These are phyloP conservation scores for Lachancea thermotolerans DNA, from an alignment of 805 yeast species.

Conservation along the genomic window DNA sequence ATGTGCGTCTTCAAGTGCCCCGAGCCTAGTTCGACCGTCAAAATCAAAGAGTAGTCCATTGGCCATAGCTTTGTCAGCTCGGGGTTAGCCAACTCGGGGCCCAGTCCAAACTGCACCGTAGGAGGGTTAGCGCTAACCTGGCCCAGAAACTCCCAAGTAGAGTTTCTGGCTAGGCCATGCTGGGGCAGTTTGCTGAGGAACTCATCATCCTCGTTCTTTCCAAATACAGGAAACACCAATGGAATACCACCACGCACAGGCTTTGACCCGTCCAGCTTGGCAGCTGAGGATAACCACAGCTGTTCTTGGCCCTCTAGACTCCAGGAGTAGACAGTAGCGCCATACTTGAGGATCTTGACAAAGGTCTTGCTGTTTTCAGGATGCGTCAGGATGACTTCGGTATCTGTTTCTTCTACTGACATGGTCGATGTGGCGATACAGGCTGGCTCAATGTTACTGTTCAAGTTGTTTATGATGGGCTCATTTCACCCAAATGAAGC, in stretches of 20 bases:
- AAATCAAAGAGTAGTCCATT: constrained; percentile 68
- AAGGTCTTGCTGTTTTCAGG: constrained; percentile 45
- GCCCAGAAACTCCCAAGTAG: constrained; percentile 91
- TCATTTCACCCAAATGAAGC: too few species aligned
- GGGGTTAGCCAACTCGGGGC: constrained; percentile 71
- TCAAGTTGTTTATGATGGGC: background rate
- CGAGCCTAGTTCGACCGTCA: constrained; percentile 55
- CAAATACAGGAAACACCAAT: constrained; percentile 89
- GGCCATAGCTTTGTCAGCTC: constrained; percentile 58
- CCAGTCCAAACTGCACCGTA: constrained; percentile 82
- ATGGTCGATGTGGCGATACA: constrained; percentile 27
- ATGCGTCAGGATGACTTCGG: constrained; percentile 52
- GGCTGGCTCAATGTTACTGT: background rate
- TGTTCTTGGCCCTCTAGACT: constrained; percentile 62
- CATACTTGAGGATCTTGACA: constrained; percentile 71
- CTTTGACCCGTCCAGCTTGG: constrained; percentile 82
- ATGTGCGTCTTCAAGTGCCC: constrained; percentile 60
- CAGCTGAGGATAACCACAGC: constrained; percentile 72
- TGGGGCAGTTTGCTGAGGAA: constrained; percentile 70
- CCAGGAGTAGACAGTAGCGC: constrained; percentile 91
- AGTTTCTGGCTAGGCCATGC: constrained; percentile 92
- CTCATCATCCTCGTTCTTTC: constrained; percentile 57
- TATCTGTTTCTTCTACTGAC: constrained; percentile 63
- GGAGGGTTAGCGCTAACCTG: constrained; percentile 65
- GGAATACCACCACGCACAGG: constrained; percentile 99